Evolutionary conservation across 2,329 filamentous ascomycete genomes (phyloP).

Genomic region (Coniochaeta pulveracea): DNA sequence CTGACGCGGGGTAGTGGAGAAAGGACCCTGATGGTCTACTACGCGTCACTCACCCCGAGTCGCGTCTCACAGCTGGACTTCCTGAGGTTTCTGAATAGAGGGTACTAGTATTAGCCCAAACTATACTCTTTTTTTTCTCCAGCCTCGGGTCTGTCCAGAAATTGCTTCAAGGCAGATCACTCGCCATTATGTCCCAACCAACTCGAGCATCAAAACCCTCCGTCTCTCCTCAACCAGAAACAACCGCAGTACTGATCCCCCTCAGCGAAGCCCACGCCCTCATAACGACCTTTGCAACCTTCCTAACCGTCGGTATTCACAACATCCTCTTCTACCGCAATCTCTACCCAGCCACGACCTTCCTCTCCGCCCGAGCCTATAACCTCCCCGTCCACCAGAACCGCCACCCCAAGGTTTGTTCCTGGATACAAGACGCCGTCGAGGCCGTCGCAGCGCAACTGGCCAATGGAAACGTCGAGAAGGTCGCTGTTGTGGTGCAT

Average conservation of each 20-base stretch:
- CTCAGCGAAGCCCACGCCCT: constrained; percentile 39
- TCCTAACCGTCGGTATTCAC: constrained; percentile 74
- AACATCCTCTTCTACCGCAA: constrained; percentile 73
- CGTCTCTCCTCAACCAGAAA: neutral
- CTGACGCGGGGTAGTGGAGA: too few relatives aligned
- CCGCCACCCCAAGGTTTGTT: constrained; percentile 74
- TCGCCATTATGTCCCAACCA: too few relatives aligned
- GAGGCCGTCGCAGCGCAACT: constrained; percentile 61
- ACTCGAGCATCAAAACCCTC: too few relatives aligned
- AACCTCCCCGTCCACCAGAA: constrained; percentile 78
- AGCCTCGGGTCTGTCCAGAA: too few relatives aligned
- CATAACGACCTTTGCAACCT: constrained; percentile 61
- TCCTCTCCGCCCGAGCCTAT: constrained; percentile 70
- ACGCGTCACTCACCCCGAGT: too few relatives aligned
- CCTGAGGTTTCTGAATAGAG: too few relatives aligned
- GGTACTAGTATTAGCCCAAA: too few relatives aligned
- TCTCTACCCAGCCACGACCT: constrained; percentile 69
- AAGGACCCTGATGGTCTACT: too few relatives aligned
- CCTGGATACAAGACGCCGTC: constrained; percentile 76
- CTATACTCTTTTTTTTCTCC: too few relatives aligned
- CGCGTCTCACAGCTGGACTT: too few relatives aligned
- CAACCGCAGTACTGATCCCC: constrained; percentile 15
- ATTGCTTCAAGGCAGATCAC: too few relatives aligned
- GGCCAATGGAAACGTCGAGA: constrained; percentile 37
- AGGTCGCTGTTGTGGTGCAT: constrained; percentile 38